phyloP scores from a whole-genome alignment of 192 early-diverging fungal genomes.

The Backusella macrospora region DNA sequence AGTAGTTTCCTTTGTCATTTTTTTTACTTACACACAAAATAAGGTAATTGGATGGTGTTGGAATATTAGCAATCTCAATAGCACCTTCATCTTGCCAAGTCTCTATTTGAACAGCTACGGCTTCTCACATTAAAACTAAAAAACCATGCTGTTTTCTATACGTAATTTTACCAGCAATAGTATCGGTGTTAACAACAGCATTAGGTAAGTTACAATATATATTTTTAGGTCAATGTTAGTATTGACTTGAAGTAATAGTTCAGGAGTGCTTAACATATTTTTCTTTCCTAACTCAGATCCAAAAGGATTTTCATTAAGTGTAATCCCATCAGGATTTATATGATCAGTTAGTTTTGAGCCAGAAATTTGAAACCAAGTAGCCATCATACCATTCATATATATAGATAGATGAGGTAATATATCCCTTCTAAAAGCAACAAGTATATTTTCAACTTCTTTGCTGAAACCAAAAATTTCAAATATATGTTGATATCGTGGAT shows the following conservation, averaged over 20 bases:
- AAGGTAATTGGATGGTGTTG: slow-evolving; percentile 17
- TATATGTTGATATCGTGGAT: too few species aligned
- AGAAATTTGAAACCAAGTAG: too few species aligned
- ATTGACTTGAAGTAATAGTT: not conserved
- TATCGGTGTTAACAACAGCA: not conserved
- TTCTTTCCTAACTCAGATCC: too few species aligned
- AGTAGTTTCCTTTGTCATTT: slow-evolving; percentile 22
- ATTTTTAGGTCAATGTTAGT: not conserved
- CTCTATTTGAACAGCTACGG: not conserved
- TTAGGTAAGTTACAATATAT: not conserved
- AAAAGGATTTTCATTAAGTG: not conserved
- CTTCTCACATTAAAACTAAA: too few species aligned
- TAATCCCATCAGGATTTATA: too few species aligned
- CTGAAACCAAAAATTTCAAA: too few species aligned
- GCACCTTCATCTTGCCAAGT: slow-evolving; percentile 25
- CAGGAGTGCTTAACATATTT: too few species aligned
- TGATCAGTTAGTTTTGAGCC: too few species aligned
- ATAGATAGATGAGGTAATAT: too few species aligned
- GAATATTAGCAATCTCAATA: not conserved
- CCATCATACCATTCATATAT: too few species aligned
- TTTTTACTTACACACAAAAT: slow-evolving; percentile 31
- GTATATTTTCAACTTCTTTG: too few species aligned
- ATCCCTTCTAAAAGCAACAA: too few species aligned
- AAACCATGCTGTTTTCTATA: not conserved
- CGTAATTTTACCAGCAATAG: not conserved